A percentile compares a stretch with the other conserved stretches of the same genome.
These are phyloP conservation scores for Tuber microsphaerosporum DNA, from an alignment of 495 filamentous ascomycete species.

Conservation along the genomic window DNA sequence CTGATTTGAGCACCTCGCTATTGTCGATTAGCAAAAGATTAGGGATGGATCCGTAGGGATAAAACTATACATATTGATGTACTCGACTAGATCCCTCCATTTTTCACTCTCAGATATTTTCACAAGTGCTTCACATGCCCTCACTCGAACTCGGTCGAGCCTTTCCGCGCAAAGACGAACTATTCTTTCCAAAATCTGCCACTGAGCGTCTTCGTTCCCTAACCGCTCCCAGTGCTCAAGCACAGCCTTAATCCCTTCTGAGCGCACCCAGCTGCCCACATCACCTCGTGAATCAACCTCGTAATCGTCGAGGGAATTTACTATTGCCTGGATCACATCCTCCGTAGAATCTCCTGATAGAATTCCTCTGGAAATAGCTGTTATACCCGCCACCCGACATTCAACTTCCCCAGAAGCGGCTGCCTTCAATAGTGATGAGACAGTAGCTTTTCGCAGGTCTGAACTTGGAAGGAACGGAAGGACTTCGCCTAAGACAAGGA, in stretches of 20 bases:
- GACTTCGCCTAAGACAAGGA: conserved; percentile 31
- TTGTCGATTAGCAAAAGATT: conserved; percentile 26
- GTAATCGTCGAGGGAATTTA: conserved; percentile 70
- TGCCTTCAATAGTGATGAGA: conserved; percentile 41
- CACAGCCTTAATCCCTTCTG: conserved; percentile 64
- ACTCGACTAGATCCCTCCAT: conserved; percentile 33
- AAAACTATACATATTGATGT: conserved; percentile 13
- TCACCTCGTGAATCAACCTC: conserved; percentile 80
- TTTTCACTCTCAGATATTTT: conserved; percentile 41
- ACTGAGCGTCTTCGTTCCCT: conserved; percentile 20
- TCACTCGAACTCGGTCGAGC: conserved; percentile 72
- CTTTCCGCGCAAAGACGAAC: conserved; percentile 74
- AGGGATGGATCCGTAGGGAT: conserved; percentile 29
- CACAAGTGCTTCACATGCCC: conserved; percentile 52
- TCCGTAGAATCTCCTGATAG: background rate
- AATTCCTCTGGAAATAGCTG: conserved; percentile 21
- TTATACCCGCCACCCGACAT: conserved; percentile 32
- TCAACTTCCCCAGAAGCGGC: conserved; percentile 34
- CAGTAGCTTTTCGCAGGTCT: conserved; percentile 47
- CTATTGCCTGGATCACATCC: conserved; percentile 46
- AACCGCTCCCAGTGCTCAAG: conserved; percentile 32
- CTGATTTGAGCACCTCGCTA: conserved; percentile 11
- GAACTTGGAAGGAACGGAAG: conserved; percentile 40
- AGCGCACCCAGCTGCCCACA: conserved; percentile 71
- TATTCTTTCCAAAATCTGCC: conserved; percentile 44